A percentile compares a stretch with the other conserved stretches of the same genome.
Conservation (phyloP, 2,329 filamentous ascomycete species). For the Alternaria sp. region DNA sequence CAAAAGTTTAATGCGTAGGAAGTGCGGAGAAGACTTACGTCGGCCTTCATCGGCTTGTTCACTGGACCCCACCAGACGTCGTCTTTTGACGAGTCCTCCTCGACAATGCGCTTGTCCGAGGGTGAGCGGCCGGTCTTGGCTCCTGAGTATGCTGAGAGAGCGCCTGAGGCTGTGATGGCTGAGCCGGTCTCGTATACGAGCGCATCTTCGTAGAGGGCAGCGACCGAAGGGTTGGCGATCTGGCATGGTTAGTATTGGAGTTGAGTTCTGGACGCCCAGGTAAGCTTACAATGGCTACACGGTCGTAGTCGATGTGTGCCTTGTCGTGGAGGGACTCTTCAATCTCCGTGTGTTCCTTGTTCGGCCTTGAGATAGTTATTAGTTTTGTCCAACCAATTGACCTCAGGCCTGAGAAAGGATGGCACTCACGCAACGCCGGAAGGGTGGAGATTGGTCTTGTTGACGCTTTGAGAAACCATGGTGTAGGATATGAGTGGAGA, state of each 20-base stretch:
- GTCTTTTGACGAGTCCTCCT: constrained; percentile 86
- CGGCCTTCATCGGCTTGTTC: constrained; percentile 97
- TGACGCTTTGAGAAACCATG: constrained; percentile 66
- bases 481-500: constrained; percentile 39
- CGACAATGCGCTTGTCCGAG: constrained; percentile 95
- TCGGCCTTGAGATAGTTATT: constrained; percentile 63
- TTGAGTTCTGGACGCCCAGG: not conserved
- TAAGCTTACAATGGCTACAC: constrained; percentile 86
- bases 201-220: constrained; percentile 98
- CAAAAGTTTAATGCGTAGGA: constrained; percentile 13
- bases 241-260: constrained; percentile 39
- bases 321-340: constrained; percentile 97
- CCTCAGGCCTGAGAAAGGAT: not conserved
- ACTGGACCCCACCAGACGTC: constrained; percentile 99
- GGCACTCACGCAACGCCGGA: constrained; percentile 82
- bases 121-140: constrained; percentile 98
- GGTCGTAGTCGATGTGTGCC: constrained; percentile 98
- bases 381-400: constrained; percentile 14
- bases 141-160: constrained; percentile 95
- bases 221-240: constrained; percentile 91
- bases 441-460: constrained; percentile 92
- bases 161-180: constrained; percentile 94
- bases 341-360: constrained; percentile 90
- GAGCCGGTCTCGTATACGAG: constrained; percentile 97
- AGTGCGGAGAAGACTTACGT: constrained; percentile 68